Base-by-base conservation (phyloP, 129 eudicot genomes). In the Pulicaria dysenterica region DNA sequence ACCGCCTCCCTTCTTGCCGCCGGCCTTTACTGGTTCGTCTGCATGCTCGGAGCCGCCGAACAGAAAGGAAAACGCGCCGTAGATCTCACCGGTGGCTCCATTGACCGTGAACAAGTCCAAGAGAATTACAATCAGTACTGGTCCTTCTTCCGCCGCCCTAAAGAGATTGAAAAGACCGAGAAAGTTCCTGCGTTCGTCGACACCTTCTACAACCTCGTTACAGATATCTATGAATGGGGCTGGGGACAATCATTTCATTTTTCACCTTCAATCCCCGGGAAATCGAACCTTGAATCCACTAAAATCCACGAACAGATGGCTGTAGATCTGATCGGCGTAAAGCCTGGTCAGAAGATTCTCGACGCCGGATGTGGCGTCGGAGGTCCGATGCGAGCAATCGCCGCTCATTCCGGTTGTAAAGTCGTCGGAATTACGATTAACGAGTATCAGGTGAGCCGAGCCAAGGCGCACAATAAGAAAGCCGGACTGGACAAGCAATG, bases 351-450 rank as follows among this genome's bases (percentile, higher is more conserved):
- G 7, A 72, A 78, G 49, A 83, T 92, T 43, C 84, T 92, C 16
- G 98, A 92, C 38, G 98, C 85, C 14, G 97, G 97, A 3, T 88
- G 95, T 64, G 98, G 98, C 0, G 98, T 92, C 10, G 98, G 98
- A 1, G 98, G 98, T 2, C 98, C 98, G 50, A 92, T 92, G 98
- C 88, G 98, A 0, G 95, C 96, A 1, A 92, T 92, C 19, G 96
- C 98, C 0, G 82, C 91, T 5, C 96, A 89, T 48, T 92, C 98
- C 1, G 82, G 84, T 1, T 87, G 91, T 0, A 84, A 86, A 39
- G 83, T 91, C 39, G 91, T 86, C 3, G 97, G 97, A 2, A 92
- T 92, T 56, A 92, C 98, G 0, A 92, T 92, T 7, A 92, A 92
- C 39, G 96, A 92, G 85, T 92, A 92, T 56, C 98, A 92, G 50